Conservation (phyloP, 2,329 filamentous ascomycete species). For the Fusarium neocosmosporiellum region DNA sequence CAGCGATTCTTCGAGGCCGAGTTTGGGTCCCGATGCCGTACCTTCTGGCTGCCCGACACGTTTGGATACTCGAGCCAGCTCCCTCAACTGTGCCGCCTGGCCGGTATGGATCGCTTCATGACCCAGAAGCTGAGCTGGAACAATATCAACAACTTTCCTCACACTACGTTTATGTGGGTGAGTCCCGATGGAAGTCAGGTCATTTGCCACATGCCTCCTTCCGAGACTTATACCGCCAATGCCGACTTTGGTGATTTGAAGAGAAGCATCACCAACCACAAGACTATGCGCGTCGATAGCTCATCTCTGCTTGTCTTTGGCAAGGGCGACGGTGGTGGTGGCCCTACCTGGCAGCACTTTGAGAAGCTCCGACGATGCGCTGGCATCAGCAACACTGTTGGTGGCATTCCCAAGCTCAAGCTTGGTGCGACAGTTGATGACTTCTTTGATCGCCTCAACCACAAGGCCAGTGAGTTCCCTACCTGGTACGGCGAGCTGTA, state of each 20-base stretch:
- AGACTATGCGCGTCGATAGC: constrained; percentile 92
- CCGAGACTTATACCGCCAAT: constrained; percentile 94
- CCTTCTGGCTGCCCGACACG: constrained; percentile 98
- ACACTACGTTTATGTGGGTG: constrained; percentile 99
- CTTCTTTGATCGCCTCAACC: constrained; percentile 88
- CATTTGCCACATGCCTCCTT: constrained; percentile 95
- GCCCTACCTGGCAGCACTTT: constrained; percentile 91
- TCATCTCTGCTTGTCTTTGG: constrained; percentile 94
- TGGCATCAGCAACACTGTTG: constrained; percentile 88
- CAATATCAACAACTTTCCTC: constrained; percentile 99
- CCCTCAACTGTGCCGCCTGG: constrained; percentile 90
- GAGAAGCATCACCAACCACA: constrained; percentile 90
- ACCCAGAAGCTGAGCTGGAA: constrained; percentile 99
- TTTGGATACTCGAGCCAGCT: constrained; percentile 97
- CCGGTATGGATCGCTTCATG: constrained; percentile 97
- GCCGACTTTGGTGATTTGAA: constrained; percentile 95
- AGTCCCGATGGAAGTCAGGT: constrained; percentile 95
- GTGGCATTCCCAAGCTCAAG: constrained; percentile 83
- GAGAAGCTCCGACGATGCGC: constrained; percentile 95
- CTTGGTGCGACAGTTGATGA: constrained; percentile 92
- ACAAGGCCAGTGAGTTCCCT: constrained; percentile 81
- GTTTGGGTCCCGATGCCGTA: constrained; percentile 88
- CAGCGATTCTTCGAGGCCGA: constrained; percentile 94
- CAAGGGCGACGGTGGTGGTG: constrained; percentile 95
- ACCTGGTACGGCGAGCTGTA: constrained; percentile 99